Percentiles rank a stretch among this genome's conserved stretches.
Conservation (phyloP, 2,329 filamentous ascomycete species). For the Fusarium subglutinans region DNA sequence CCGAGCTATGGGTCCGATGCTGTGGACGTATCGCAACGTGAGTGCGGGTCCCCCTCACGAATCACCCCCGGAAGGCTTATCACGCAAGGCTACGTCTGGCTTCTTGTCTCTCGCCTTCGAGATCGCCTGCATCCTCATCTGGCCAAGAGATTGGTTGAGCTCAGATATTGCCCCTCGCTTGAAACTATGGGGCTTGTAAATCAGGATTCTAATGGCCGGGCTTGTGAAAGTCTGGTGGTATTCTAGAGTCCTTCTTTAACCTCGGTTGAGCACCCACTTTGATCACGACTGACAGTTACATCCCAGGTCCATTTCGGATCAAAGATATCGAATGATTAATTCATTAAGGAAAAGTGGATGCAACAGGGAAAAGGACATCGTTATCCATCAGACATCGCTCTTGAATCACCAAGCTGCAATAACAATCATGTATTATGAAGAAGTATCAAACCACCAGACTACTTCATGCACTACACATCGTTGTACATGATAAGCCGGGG, state of each 20-base stretch:
- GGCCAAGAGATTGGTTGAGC: slow-evolving; percentile 22
- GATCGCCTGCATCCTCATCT: slow-evolving; percentile 19
- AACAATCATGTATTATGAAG: background rate
- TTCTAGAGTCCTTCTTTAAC: slow-evolving; percentile 25
- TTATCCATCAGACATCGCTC: slow-evolving; percentile 16
- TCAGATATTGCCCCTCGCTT: slow-evolving; percentile 2
- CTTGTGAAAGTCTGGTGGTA: slow-evolving; percentile 21
- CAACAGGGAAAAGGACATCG: slow-evolving; percentile 1
- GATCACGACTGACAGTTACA: background rate
- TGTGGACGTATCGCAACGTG: slow-evolving; percentile 7
- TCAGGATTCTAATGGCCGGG: slow-evolving; percentile 20
- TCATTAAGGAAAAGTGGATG: background rate
- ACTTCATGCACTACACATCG: slow-evolving; percentile 43
- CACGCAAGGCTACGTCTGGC: slow-evolving; percentile 21
- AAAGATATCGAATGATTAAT: slow-evolving; percentile 8
- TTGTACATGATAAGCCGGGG: slow-evolving; percentile 51
- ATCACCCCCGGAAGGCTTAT: slow-evolving; percentile 16
- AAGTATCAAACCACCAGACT: slow-evolving; percentile 20
- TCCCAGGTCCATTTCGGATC: slow-evolving; percentile 12
- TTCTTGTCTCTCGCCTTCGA: slow-evolving; percentile 5
- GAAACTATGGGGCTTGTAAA: background rate
- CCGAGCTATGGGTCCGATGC: slow-evolving; percentile 22
- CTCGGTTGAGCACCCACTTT: slow-evolving; percentile 32
- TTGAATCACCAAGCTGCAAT: background rate
- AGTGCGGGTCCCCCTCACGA: slow-evolving; percentile 26